These are phyloP conservation scores for Cenchrus fungigraminus DNA, from an alignment of 176 grass and related monocot species.

Conservation along the genomic window DNA sequence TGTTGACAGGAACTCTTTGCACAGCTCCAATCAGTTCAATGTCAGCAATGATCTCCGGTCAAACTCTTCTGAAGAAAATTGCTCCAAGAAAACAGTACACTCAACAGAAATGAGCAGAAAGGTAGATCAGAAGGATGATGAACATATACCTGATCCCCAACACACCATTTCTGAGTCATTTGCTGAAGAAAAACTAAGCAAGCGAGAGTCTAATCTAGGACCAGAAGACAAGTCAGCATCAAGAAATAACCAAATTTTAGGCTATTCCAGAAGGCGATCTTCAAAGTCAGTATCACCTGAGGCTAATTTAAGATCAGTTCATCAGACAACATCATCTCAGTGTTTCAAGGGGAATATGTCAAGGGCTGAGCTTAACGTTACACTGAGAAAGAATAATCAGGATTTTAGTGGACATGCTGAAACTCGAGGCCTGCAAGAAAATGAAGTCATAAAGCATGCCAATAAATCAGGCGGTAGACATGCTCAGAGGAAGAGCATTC, in stretches of 20 bases:
- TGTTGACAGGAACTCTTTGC: constrained; percentile 18
- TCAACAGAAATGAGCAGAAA: constrained; percentile 28
- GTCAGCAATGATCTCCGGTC: constrained; percentile 33
- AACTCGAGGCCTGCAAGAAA: constrained; percentile 20
- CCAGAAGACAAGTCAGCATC: constrained; percentile 20
- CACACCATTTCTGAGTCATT: constrained; percentile 17
- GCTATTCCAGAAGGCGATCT: constrained; percentile 55
- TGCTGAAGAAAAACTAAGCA: constrained; percentile 23
- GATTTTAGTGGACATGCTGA: constrained; percentile 26
- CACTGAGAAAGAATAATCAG: constrained; percentile 18
- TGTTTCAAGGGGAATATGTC: constrained; percentile 30
- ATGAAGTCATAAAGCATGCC: constrained; percentile 30
- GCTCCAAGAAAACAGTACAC: constrained; percentile 30
- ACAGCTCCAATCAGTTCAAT: constrained; percentile 31
- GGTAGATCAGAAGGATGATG: constrained; percentile 29
- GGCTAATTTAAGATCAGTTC: constrained; percentile 41
- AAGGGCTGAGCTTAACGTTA: constrained; percentile 32
- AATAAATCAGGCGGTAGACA: constrained; percentile 29
- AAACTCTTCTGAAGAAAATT: constrained; percentile 41
- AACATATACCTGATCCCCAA: constrained; percentile 33
- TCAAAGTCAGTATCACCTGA: constrained; percentile 55
- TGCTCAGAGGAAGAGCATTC: constrained; percentile 53
- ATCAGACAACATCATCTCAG: constrained; percentile 25
- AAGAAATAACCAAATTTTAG: constrained; percentile 27
- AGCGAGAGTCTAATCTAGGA: constrained; percentile 26